Evolutionary conservation across 768 basidiomycete genomes (phyloP).

Genomic region (Mycena alexandri): DNA sequence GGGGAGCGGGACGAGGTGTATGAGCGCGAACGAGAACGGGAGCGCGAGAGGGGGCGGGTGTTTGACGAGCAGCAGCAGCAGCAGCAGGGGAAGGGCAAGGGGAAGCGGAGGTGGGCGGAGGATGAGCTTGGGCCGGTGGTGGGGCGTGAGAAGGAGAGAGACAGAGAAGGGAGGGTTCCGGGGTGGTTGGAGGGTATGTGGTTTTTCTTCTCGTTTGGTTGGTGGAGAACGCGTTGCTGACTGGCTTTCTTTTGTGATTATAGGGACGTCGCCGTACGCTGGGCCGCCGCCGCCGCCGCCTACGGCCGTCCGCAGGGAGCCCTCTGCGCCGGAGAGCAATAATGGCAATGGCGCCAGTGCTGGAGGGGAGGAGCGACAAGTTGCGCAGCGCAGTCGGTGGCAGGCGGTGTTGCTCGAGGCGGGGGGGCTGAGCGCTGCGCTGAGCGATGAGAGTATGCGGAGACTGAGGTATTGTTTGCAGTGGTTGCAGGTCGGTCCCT

Average conservation of each 20-base stretch:
- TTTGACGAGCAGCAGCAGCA: conserved; percentile 9
- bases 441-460: conserved; percentile 93
- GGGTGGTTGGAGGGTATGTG: conserved; percentile 56
- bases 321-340: conserved; percentile 35
- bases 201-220: conserved; percentile 7
- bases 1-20: conserved; percentile 28
- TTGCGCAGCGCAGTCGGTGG: conserved; percentile 85
- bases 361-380: conserved; percentile 51
- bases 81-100: conserved; percentile 21
- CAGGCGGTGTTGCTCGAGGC: conserved; percentile 88
- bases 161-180: conserved; percentile 49
- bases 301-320: no score
- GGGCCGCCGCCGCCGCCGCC: no score
- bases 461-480: conserved; percentile 87
- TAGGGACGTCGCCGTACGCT: conserved; percentile 51
- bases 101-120: conserved; percentile 32
- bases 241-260: background rate
- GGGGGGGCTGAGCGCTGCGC: conserved; percentile 87
- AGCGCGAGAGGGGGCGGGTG: background rate
- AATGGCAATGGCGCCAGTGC: no score
- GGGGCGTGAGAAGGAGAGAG: conserved; percentile 39
- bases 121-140: conserved; percentile 37
- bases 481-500: conserved; percentile 81
- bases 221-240: background rate
- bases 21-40: background rate